Base-by-base conservation (phyloP, 2,329 filamentous ascomycete species). In the Penicillium aurantiogriseum region DNA sequence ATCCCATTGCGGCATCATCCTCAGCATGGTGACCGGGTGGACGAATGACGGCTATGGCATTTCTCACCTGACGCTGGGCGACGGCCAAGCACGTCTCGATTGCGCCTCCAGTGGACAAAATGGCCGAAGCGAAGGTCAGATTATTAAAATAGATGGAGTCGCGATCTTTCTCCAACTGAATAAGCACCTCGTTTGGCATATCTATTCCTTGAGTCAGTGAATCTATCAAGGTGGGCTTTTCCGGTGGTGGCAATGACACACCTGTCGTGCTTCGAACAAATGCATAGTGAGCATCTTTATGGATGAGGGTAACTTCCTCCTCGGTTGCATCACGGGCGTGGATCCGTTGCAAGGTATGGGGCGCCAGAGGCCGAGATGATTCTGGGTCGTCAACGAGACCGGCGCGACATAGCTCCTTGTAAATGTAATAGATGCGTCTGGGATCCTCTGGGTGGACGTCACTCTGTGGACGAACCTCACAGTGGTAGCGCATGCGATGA, bases 31-130 rank as follows among this genome's bases (percentile, higher is more conserved):
- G 94, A 0, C 94, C 94, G 0, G 94, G 94, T 2, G 94, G 94
- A 15, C 94, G 86, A 67, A 99, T 96, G 38, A 99, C 88, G 1
- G 94, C 94, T 71, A 99, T 94, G 0, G 91, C 92, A 69, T 99
- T 99, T 74, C 95, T 96, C 51, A 97, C 89, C 56, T 86, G 83
- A 4, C 90, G 89, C 3, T 83, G 82, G 25, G 94, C 88, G 5
- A 99, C 91, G n/a, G 90, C 89, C 73, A 92, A 89, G 76, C 92
- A 96, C 0, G 92, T 96, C 76, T 99, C 94, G 61, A 99, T 97
- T 17, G 93, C 92, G 43, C 93, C 93, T 31, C 94, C 94, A 13
- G 90, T 91, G 1, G 94, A 93, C 35, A 99, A 81, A 39, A 90
- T 81, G 1, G 92, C 89, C 33, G 91, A 92, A 43, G 87, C 85